Evolutionary conservation across 2,329 filamentous ascomycete genomes (phyloP).

Genomic region (Paraphoma chrysanthemicola): DNA sequence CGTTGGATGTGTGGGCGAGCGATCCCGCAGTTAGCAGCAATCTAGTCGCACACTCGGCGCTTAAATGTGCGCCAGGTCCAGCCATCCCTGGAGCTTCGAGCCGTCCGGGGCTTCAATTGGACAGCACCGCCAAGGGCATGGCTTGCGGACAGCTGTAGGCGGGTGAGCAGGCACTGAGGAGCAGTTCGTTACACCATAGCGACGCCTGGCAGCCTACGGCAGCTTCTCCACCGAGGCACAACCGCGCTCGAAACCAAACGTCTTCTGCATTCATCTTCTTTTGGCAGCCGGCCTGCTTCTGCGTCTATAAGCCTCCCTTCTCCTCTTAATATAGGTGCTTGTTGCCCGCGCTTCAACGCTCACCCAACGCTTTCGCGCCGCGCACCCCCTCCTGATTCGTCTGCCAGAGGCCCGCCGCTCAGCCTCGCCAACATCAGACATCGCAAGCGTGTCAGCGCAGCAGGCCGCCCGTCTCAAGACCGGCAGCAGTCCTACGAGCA

Average conservation of each 20-base stretch:
- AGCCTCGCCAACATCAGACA: constrained; percentile 25
- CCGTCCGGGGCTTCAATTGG: constrained; percentile 10
- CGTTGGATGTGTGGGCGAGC: constrained; percentile 14
- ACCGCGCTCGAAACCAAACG: constrained; percentile 26
- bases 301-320: constrained; percentile 19
- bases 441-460: constrained; percentile 6
- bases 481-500: constrained; percentile 12
- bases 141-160: constrained; percentile 16
- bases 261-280: constrained; percentile 14
- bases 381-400: constrained; percentile 29
- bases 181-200: constrained; percentile 13
- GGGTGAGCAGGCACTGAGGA: constrained; percentile 11
- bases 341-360: constrained; percentile 22
- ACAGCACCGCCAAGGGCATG: constrained; percentile 9
- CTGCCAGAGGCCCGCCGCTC: constrained; percentile 11
- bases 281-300: constrained; percentile 32
- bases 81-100: constrained; percentile 13
- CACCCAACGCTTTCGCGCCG: constrained; percentile 28
- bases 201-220: constrained; percentile 8
- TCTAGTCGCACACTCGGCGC: constrained; percentile 17
- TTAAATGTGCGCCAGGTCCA: constrained; percentile 12
- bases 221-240: constrained; percentile 16
- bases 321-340: constrained; percentile 6
- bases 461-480: constrained; percentile 13
- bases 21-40: constrained; percentile 11